A percentile compares a stretch with the other conserved stretches of the same genome.
These are phyloP conservation scores for Neostapfia colusana DNA, from an alignment of 176 grass and related monocot species.

Conservation along the genomic window DNA sequence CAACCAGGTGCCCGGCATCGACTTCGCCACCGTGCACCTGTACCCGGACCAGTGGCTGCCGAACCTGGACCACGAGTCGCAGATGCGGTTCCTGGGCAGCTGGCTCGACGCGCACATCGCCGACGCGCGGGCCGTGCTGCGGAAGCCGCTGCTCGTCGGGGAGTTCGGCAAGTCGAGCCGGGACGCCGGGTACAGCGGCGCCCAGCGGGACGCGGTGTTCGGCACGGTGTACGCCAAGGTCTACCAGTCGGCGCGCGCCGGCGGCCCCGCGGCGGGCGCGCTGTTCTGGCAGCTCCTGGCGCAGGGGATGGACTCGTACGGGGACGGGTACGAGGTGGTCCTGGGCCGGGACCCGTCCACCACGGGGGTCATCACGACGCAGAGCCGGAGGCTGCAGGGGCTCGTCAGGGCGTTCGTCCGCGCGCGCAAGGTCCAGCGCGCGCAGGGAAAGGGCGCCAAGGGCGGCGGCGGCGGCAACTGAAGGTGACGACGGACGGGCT, in stretches of 20 bases:
- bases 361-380: constrained; percentile 52
- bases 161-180: constrained; percentile 83
- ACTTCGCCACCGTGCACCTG: constrained; percentile 95
- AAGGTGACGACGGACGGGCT: background rate
- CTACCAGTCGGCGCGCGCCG: constrained; percentile 62
- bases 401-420: constrained; percentile 48
- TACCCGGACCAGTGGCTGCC: constrained; percentile 95
- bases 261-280: constrained; percentile 55
- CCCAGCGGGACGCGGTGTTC: constrained; percentile 64
- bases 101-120: constrained; percentile 83
- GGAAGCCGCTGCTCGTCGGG: constrained; percentile 73
- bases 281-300: constrained; percentile 90
- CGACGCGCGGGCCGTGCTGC: constrained; percentile 52
- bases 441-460: background rate
- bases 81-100: constrained; percentile 59
- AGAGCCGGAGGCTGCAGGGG: constrained; percentile 57
- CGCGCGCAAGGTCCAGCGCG: constrained; percentile 16
- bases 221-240: constrained; percentile 64
- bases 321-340: constrained; percentile 85
- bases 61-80: constrained; percentile 41
- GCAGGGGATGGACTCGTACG: constrained; percentile 80
- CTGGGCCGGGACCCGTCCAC: constrained; percentile 60
- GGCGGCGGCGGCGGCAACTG: constrained; percentile 4
- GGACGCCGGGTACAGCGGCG: constrained; percentile 67
- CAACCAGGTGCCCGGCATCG: constrained; percentile 67